Conservation (phyloP, 2,329 filamentous ascomycete genomes). For the Dryadomyces quercivorus region DNA sequence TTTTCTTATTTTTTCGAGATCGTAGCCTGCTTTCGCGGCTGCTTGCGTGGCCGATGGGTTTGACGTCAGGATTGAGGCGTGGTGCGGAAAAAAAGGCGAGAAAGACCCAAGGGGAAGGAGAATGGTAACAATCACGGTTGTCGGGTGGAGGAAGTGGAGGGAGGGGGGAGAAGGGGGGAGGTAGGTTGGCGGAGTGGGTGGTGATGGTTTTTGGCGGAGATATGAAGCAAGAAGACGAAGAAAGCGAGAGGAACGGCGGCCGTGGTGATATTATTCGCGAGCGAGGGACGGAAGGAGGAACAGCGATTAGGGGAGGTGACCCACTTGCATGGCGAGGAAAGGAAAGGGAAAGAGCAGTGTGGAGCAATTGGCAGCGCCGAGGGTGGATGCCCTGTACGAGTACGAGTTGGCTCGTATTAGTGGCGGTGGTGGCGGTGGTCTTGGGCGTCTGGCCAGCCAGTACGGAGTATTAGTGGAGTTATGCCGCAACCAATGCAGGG, state of each 20-base stretch:
- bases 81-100: neutral
- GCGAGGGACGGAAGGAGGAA: neutral
- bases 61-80: neutral
- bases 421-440: neutral
- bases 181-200: neutral
- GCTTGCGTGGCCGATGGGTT: neutral
- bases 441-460: neutral
- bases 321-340: neutral
- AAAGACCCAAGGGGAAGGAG: neutral
- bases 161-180: neutral
- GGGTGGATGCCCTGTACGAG: too few relatives aligned
- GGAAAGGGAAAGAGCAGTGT: neutral
- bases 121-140: neutral
- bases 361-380: neutral
- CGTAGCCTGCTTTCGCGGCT: neutral
- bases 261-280: conserved; percentile 4
- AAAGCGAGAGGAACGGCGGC: conserved; percentile 1
- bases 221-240: neutral
- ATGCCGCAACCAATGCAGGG: neutral
- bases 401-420: neutral
- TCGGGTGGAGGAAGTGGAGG: neutral
- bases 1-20: neutral
- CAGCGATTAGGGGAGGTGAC: neutral
- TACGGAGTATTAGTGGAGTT: neutral
- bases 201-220: neutral